Evolutionary conservation across 164 flowering plant genomes (phyloP), one percentile per base, ranked within the genome.

Genomic region (Amborella trichopoda): DNA sequence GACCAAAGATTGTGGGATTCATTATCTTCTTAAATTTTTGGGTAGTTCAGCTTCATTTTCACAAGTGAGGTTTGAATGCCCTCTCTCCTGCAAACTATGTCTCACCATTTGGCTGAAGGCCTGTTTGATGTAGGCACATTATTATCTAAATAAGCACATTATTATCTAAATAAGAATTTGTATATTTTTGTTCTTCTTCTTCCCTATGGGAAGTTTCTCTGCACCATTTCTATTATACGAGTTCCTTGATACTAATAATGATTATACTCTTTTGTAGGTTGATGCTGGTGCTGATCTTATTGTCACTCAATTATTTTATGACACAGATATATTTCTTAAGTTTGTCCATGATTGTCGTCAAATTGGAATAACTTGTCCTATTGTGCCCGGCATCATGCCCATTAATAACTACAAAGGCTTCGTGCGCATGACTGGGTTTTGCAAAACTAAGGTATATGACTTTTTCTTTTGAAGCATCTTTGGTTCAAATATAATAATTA

Each of bases 321-420:
- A 93, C 47, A 79, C 91, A 23, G 94, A 93, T 63, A 74, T 73
- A 48, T 93, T 78, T 66, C 80, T 93, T 46, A 88, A 93, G 54
- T 93, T 93, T 66, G 94, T 85, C 24, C 72, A 81, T 67, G 99
- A 88, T 62, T 93, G 99, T 44, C 91, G 83, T 33, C 84, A 83
- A 79, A 76, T 88, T 50, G 99, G 97, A 54, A 93, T 93, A 26
- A 77, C 68, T 28, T 81, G 95, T 47, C 97, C 99, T 28, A 88
- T 93, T 67, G 96, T 93, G 33, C 99, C 99, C 18, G 97, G 99
- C 11, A 93, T 93, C 48, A 88, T 91, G 96, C 99, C 96, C 44
- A 88, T 93, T 36, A 83, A 83, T 53, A 88, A 88, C 69, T 93
- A 88, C 56, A 83, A 83, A 62, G 94, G 96, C 27, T 88, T 93